Percentiles rank a stretch among this genome's conserved stretches.
phyloP scores from a whole-genome alignment of 2,329 filamentous ascomycete species.

The Ophiosphaerella korrae region DNA sequence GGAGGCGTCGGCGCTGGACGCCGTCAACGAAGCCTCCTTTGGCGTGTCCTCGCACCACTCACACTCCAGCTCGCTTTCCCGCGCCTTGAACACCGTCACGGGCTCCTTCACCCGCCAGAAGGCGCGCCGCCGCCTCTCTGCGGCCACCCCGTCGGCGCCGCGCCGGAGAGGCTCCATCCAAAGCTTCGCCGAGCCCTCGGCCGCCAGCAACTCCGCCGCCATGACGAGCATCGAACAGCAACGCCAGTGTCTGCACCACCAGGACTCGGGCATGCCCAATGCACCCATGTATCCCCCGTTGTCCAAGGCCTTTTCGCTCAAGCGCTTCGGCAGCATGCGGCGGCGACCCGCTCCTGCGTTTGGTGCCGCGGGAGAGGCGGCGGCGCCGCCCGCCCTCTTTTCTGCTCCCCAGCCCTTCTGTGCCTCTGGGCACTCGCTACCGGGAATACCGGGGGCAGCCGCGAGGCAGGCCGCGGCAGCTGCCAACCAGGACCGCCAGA shows the following conservation, averaged over 20 bases:
- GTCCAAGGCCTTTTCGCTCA: constrained; percentile 33
- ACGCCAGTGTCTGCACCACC: constrained; percentile 35
- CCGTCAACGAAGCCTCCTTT: constrained; percentile 35
- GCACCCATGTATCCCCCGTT: constrained; percentile 17
- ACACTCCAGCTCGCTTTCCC: constrained; percentile 38
- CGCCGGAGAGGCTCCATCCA: constrained; percentile 38
- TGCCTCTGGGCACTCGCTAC: no score
- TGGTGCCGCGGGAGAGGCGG: constrained; percentile 33
- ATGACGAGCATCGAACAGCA: constrained; percentile 29
- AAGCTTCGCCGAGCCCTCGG: constrained; percentile 29
- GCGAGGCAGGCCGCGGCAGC: constrained; percentile 44
- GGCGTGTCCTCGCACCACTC: constrained; percentile 20
- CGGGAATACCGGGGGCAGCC: constrained; percentile 28
- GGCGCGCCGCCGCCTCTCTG: constrained; percentile 41
- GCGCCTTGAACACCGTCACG: constrained; percentile 34
- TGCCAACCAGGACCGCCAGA: constrained; percentile 40
- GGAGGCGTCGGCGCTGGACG: constrained; percentile 29
- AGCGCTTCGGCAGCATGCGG: constrained; percentile 39
- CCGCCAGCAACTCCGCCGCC: constrained; percentile 20
- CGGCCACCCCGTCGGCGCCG: constrained; percentile 22
- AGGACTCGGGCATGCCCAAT: constrained; percentile 38
- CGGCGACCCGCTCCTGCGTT: constrained; percentile 38
- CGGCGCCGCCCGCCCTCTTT: constrained; percentile 13
- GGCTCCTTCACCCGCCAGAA: constrained; percentile 40
- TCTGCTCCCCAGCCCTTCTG: constrained; percentile 12